Evolutionary conservation across 1,284 basidiomycete genomes (phyloP), one percentile per base, ranked within the genome.

Genomic region (Amylostereum areolatum): DNA sequence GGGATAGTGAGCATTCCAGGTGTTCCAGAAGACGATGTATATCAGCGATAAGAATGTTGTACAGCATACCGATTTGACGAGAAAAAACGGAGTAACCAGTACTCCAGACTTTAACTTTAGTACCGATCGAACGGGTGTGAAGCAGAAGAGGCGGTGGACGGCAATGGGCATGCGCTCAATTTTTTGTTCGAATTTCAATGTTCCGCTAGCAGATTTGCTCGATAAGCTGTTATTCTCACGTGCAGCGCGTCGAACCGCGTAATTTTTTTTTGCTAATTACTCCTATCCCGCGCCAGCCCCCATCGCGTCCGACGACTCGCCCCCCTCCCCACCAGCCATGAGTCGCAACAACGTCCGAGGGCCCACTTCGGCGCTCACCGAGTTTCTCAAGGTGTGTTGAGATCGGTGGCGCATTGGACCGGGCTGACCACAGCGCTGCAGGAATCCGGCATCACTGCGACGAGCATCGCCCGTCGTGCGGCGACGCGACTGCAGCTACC

Each of bases 351-450:
- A 86, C 51, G 85, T 97, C 39, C 79, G 89, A 18, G 95, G 95
- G 0, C 94, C 95, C 0, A 84, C 89, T 0, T 95, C 92, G 42
- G 95, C 95, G 0, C 70, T 98, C 9, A 97, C 95, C 28, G 91
- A 93, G 55, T 97, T 94, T 63, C 74, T 98, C 18, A 81, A 83
- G 57, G 93, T 92, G 55, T 52, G 81, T 72, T 11, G 28, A 30
- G 5, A 24, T 43, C 39, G 5, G 36, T 25, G 25, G 34, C 42
- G 49, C n/a, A 12, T 46, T 42, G 12, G 30, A 31, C 4, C 29
- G 45, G 54, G 27, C 40, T 50, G 27, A 43, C n/a, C 11, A 30
- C 28, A 36, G 18, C 18, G 18, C 39, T 34, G 44, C 57, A 91
- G 89, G 85, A 87, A 62, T 77, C 83, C 51, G 89, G 90, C 5